These are phyloP conservation scores for Cyclotella cryptica DNA, from an alignment of 108 stramenopile genomes.

Conservation along the genomic window DNA sequence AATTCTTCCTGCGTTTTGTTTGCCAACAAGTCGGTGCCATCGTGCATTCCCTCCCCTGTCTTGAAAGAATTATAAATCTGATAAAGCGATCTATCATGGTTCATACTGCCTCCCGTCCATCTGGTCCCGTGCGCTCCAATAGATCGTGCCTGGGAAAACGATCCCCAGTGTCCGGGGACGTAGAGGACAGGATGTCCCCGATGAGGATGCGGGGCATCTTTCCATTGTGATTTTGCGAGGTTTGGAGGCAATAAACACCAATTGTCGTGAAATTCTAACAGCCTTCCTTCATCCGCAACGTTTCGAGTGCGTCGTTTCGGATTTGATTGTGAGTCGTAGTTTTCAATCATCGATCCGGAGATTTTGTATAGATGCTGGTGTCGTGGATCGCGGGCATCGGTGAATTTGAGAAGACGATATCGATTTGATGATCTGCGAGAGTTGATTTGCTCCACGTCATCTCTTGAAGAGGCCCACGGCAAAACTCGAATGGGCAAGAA, in stretches of 20 bases:
- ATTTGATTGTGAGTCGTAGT: constrained; percentile 30
- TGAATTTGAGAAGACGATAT: constrained; percentile 78
- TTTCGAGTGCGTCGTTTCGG: constrained; percentile 8
- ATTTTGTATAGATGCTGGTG: constrained; percentile 37
- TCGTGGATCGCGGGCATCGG: constrained; percentile 78
- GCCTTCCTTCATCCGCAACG: constrained; percentile 19
- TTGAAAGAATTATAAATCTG: constrained; percentile 38
- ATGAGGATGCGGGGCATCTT: constrained; percentile 36
- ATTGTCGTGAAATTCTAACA: constrained; percentile 46
- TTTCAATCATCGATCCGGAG: constrained; percentile 33
- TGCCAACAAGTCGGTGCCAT: constrained; percentile 15
- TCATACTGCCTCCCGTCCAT: constrained; percentile 50
- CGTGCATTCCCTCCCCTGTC: constrained; percentile 34
- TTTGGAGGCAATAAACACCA: constrained; percentile 32
- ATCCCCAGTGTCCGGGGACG: constrained; percentile 87
- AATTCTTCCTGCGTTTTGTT: constrained; percentile 10
- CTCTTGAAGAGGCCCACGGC: constrained; percentile 14
- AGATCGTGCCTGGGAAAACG: constrained; percentile 70
- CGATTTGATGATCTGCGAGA: neutral
- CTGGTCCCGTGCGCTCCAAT: constrained; percentile 85
- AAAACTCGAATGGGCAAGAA: constrained; percentile 50
- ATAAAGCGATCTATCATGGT: constrained; percentile 11
- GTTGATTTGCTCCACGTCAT: neutral
- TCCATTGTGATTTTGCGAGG: constrained; percentile 20
- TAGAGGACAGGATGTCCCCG: constrained; percentile 66